phyloP scores from a whole-genome alignment of 2,329 filamentous ascomycete genomes.

The Acarospora socialis region DNA sequence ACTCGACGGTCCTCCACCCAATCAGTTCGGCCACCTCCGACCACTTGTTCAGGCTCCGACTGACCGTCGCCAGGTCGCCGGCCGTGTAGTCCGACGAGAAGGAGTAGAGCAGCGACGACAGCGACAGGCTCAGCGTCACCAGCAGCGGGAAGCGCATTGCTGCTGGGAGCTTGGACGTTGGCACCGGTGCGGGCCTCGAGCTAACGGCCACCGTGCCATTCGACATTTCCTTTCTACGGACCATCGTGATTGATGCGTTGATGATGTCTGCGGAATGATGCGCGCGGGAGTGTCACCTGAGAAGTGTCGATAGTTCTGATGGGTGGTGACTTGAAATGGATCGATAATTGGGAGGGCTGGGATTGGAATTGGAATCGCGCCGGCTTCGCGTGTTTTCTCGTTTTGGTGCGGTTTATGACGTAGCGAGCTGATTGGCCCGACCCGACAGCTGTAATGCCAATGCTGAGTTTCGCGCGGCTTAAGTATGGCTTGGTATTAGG shows the following conservation, averaged over 20 bases:
- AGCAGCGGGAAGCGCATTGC: conserved; percentile 30
- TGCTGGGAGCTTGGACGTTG: conserved; percentile 18
- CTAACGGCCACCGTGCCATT: neutral
- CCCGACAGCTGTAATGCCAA: too few relatives aligned
- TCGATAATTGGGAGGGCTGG: too few relatives aligned
- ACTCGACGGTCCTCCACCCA: conserved; percentile 46
- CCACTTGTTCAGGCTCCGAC: conserved; percentile 48
- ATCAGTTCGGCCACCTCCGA: conserved; percentile 43
- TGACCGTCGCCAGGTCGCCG: conserved; percentile 53
- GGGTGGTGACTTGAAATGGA: too few relatives aligned
- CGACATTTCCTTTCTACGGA: conserved; percentile 3
- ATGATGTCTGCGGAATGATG: neutral
- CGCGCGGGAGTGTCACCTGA: too few relatives aligned
- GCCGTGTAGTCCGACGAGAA: conserved; percentile 44
- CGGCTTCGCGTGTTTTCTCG: too few relatives aligned
- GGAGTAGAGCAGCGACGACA: conserved; percentile 52
- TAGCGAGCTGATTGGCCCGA: too few relatives aligned
- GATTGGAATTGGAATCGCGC: too few relatives aligned
- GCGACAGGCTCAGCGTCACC: conserved; percentile 40
- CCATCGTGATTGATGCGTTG: neutral
- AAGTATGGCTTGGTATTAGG: too few relatives aligned
- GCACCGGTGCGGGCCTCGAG: conserved; percentile 12
- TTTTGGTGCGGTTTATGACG: too few relatives aligned
- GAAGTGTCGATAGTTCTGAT: too few relatives aligned
- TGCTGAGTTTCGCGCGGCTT: too few relatives aligned